Conservation (phyloP, 345 rosid genomes). For the Cardiospermum halicacabum region DNA sequence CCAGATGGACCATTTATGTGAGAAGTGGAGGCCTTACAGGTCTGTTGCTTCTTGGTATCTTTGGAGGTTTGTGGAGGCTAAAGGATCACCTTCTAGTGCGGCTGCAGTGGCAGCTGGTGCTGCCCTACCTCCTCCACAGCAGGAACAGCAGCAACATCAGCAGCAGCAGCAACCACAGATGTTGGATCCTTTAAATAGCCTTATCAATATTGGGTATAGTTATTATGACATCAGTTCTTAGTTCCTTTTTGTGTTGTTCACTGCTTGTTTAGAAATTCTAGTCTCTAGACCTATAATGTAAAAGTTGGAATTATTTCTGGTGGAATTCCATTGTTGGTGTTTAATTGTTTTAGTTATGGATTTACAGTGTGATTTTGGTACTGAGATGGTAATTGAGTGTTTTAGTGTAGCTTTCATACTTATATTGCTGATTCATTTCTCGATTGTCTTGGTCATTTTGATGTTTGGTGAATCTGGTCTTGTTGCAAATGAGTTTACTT, state of each 20-base stretch:
- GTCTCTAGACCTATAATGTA: not conserved
- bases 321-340: not conserved
- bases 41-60: slow-evolving; percentile 92
- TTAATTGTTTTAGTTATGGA: not conserved
- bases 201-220: slow-evolving; percentile 77
- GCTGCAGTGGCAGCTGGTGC: slow-evolving; percentile 48
- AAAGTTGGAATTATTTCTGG: not conserved
- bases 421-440: not conserved
- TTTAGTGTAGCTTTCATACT: not conserved
- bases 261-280: not conserved
- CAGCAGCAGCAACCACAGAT: slow-evolving; percentile 63
- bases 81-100: slow-evolving; percentile 62
- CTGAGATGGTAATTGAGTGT: not conserved
- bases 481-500: not conserved
- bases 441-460: not conserved
- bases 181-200: slow-evolving; percentile 80
- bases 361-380: not conserved
- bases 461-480: not conserved
- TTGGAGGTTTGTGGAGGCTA: slow-evolving; percentile 79
- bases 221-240: slow-evolving; percentile 24
- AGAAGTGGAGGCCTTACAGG: slow-evolving; percentile 96
- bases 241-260: slow-evolving; percentile 11
- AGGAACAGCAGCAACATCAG: slow-evolving; percentile 48
- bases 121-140: slow-evolving; percentile 45
- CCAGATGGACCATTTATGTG: slow-evolving; percentile 83